Conservation (phyloP, 306 rosid species). For the Cicer yamashitae region DNA sequence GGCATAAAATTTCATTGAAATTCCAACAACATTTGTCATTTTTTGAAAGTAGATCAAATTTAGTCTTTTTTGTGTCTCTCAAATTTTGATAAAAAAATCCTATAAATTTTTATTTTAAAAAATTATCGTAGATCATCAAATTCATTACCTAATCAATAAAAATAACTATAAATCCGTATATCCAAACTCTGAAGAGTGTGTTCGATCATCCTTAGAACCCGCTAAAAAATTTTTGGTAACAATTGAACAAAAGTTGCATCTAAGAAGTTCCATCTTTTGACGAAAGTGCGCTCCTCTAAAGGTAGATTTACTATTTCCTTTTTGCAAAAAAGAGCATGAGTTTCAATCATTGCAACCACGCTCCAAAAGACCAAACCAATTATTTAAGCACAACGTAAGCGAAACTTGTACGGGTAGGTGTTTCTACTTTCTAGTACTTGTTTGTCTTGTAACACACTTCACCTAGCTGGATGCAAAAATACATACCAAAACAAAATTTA, state of each 20-base stretch:
- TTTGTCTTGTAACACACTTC: background rate
- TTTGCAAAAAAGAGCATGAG: background rate
- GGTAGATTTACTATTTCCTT: background rate
- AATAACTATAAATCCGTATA: too few relatives aligned
- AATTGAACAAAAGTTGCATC: background rate
- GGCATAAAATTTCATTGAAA: too few relatives aligned
- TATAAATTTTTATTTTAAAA: too few relatives aligned
- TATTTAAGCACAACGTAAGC: slow-evolving; percentile 6
- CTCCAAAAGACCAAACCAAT: background rate
- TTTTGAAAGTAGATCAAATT: too few relatives aligned
- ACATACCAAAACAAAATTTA: background rate
- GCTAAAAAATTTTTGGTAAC: too few relatives aligned
- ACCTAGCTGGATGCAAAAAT: background rate
- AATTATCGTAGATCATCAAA: too few relatives aligned
- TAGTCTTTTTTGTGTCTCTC: too few relatives aligned
- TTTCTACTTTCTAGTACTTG: background rate
- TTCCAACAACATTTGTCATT: too few relatives aligned
- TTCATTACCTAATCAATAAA: too few relatives aligned
- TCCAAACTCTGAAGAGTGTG: too few relatives aligned
- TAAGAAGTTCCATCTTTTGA: background rate
- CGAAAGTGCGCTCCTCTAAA: background rate
- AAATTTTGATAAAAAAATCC: too few relatives aligned
- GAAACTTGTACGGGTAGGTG: background rate
- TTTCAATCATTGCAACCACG: slow-evolving; percentile 13
- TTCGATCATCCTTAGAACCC: too few relatives aligned